These are phyloP conservation scores for Aspergillus transmontanensis DNA, from an alignment of 2,329 filamentous ascomycete genomes.

Conservation along the genomic window DNA sequence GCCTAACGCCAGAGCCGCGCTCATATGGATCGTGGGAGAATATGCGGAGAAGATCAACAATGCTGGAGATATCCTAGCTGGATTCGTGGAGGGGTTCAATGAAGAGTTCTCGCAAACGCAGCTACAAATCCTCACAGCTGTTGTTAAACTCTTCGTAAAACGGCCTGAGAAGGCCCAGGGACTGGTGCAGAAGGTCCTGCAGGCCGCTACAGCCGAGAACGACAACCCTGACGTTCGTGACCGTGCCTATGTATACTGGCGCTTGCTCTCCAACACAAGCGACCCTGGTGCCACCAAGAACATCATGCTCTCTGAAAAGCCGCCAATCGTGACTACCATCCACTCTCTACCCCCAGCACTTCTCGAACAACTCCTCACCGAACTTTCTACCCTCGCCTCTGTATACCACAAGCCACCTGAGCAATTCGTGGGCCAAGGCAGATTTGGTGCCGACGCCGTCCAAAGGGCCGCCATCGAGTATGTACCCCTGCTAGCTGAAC, in stretches of 20 bases:
- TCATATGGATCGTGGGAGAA: conserved; percentile 99
- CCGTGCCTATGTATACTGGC: conserved; percentile 97
- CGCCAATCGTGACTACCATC: conserved; percentile 92
- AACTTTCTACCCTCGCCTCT: conserved; percentile 91
- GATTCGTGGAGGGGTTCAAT: conserved; percentile 91
- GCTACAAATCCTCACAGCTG: conserved; percentile 92
- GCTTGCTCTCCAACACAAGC: conserved; percentile 76
- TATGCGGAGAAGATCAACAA: conserved; percentile 99
- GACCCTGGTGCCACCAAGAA: conserved; percentile 90
- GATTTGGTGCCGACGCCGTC: conserved; percentile 90
- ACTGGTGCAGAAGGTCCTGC: conserved; percentile 90
- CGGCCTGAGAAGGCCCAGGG: conserved; percentile 90
- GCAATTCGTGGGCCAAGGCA: conserved; percentile 95
- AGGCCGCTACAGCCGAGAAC: conserved; percentile 88
- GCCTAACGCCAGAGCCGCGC: conserved; percentile 80
- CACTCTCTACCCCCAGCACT: conserved; percentile 80
- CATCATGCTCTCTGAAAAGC: conserved; percentile 91
- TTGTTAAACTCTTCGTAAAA: conserved; percentile 96
- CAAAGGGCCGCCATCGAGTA: conserved; percentile 91
- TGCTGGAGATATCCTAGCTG: conserved; percentile 87
- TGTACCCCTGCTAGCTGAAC: conserved; percentile 25
- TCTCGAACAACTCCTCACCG: conserved; percentile 84
- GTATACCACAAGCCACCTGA: conserved; percentile 98
- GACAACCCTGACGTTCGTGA: conserved; percentile 98
- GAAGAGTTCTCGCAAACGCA: conserved; percentile 98